Evolutionary conservation across 148 eudicot species (phyloP), one percentile per base, ranked within the genome.

Genomic region (Polygonum maritimum): DNA sequence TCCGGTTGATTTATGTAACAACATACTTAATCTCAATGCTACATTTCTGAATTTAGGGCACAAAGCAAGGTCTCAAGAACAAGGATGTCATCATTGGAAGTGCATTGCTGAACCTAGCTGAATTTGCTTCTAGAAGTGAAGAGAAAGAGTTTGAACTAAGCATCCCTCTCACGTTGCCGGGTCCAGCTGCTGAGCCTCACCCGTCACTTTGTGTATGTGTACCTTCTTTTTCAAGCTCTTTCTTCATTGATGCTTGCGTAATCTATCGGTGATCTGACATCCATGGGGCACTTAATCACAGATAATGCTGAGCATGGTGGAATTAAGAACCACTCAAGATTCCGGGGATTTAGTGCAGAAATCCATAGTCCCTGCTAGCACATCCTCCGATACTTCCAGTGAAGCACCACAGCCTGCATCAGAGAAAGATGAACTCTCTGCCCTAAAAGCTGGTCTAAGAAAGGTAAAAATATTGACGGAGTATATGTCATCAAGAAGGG

Each of bases 341-440:
- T 69, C 86, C 35, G 79, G 78, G 21, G 92, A 87, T 38, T 69
- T 84, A 41, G 78, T 81, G 0, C 87, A 84, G 75, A 85, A 79
- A 57, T 78, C 87, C 15, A 63, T 82, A 60, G 79, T 77, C 76
- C 80, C 88, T 41, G 77, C 78, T 52, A 8, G 78, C 33, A 81
- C 86, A 48, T 78, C 90, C 60, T 69, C 85, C 15, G 26, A 18
- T 3, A 79, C 72, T 57, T 48, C 86, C 10, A 81, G 74, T 51
- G 92, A 85, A 54, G 74, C 85, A 16, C 77, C 75, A 58, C 77
- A 19, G 44, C 74, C 74, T 0, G 2, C 90, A 33, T 21, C 84
- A 15, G 96, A 89, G 79, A 94, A 89, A 82, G 96, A 94, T 52
- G 98, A 94, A 77, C 84, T 87, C 76, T 94, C 98, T 78, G 93